A percentile compares a stretch with the other conserved stretches of the same genome.
Conservation (phyloP, 768 basidiomycete species). For the Boletus rubropictus region DNA sequence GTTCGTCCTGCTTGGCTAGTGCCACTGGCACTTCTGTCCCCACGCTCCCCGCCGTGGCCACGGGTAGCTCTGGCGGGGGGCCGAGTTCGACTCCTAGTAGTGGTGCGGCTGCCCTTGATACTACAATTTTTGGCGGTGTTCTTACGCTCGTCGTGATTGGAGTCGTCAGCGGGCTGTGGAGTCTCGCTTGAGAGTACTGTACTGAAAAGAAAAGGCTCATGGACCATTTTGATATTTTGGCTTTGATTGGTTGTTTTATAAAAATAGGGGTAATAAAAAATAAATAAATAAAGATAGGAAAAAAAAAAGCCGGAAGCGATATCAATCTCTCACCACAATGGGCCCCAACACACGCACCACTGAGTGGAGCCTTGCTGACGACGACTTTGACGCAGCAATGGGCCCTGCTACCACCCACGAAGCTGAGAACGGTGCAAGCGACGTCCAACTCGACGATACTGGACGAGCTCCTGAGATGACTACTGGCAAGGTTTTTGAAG, state of each 20-base stretch:
- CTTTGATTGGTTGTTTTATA: neutral
- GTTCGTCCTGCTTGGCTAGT: constrained; percentile 61
- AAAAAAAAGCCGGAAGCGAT: neutral
- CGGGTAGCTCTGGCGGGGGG: constrained; percentile 11
- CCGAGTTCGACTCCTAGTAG: constrained; percentile 21
- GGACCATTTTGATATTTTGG: constrained; percentile 3
- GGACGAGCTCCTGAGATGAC: constrained; percentile 16
- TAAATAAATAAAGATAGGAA: neutral
- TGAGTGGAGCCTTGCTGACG: constrained; percentile 44
- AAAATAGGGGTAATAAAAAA: neutral
- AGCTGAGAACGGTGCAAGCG: constrained; percentile 43
- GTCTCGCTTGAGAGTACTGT: constrained; percentile 26
- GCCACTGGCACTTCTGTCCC: constrained; percentile 62
- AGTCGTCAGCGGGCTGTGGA: constrained; percentile 40
- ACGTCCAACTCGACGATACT: constrained; percentile 29
- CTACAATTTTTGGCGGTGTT: constrained; percentile 36
- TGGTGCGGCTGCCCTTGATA: constrained; percentile 24
- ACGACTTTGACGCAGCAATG: constrained; percentile 43
- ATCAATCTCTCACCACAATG: constrained; percentile 13
- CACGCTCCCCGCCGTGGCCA: constrained; percentile 35
- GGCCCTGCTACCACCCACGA: constrained; percentile 42
- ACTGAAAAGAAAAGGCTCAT: neutral
- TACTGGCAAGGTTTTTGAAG: constrained; percentile 32
- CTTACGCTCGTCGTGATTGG: constrained; percentile 31
- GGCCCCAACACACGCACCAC: constrained; percentile 20